Evolutionary conservation across 441 rosid species (phyloP).

Genomic region (Jatropha multifida): DNA sequence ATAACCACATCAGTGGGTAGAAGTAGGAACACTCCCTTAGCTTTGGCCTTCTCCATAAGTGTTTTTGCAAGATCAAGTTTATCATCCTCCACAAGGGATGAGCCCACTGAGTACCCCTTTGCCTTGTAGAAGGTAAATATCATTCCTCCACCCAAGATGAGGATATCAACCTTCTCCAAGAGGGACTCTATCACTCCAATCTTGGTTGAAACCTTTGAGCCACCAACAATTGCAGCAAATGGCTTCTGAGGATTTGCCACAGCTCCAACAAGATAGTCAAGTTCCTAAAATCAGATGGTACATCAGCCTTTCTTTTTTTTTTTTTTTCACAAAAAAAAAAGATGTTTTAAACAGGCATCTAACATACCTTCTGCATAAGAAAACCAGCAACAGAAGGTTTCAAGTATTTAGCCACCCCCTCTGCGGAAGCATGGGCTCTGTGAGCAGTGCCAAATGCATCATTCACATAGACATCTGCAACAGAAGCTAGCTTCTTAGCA

Average conservation of each 20-base stretch:
- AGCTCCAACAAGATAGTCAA: conserved; percentile 95
- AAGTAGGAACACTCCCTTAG: conserved; percentile 74
- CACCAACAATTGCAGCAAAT: conserved; percentile 96
- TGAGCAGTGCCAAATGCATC: conserved; percentile 98
- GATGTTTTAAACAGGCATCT: not conserved
- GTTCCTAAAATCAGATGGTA: conserved; percentile 52
- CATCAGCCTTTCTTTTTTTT: not conserved
- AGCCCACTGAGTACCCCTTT: conserved; percentile 69
- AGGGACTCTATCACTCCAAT: conserved; percentile 96
- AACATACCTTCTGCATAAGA: conserved; percentile 86
- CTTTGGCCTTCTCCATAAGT: conserved; percentile 81
- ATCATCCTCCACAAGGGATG: conserved; percentile 92
- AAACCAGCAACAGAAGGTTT: conserved; percentile 98
- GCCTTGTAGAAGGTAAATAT: conserved; percentile 92
- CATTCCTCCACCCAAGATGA: conserved; percentile 93
- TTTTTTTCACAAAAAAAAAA: not conserved
- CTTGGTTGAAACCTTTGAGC: conserved; percentile 86
- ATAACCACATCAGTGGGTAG: conserved; percentile 84
- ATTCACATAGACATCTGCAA: conserved; percentile 85
- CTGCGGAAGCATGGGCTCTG: conserved; percentile 97
- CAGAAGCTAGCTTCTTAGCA: conserved; percentile 90
- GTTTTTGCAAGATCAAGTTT: conserved; percentile 78
- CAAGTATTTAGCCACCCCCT: conserved; percentile 87
- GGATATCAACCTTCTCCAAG: conserved; percentile 62
- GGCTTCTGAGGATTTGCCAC: conserved; percentile 92